A percentile compares a stretch with the other conserved stretches of the same genome.
Evolutionary conservation across 345 rosid species (phyloP).

Genomic region (Brassica incana): DNA sequence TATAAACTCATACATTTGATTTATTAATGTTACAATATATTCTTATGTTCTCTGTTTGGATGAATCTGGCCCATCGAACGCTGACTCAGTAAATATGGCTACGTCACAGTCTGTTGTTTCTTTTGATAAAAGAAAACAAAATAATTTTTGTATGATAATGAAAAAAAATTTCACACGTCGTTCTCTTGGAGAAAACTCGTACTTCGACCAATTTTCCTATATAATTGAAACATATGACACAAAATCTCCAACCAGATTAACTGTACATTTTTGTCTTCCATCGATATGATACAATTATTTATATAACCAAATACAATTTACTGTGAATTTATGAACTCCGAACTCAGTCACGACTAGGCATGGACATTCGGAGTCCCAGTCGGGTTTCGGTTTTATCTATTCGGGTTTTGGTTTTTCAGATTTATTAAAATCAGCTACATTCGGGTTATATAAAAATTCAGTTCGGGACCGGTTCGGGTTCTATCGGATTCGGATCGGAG

Average conservation of each 20-base stretch:
- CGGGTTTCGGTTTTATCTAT: no score
- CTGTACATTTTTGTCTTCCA: conserved; percentile 17
- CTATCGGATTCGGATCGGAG: no score
- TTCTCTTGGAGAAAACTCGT: not conserved
- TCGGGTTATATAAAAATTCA: no score
- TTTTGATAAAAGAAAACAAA: not conserved
- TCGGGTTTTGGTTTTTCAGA: no score
- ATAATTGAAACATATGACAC: not conserved
- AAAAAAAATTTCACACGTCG: not conserved
- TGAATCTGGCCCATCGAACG: not conserved
- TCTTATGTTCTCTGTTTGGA: not conserved
- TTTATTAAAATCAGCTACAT: no score
- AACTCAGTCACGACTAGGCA: not conserved
- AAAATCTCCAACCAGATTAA: conserved; percentile 35
- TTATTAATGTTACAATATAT: not conserved
- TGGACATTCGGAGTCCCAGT: no score
- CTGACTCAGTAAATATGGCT: conserved; percentile 17
- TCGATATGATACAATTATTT: not conserved
- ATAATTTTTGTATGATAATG: not conserved
- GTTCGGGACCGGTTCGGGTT: no score
- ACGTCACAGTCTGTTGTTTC: conserved; percentile 2
- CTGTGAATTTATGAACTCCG: not conserved
- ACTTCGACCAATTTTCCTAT: not conserved
- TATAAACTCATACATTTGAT: not conserved
- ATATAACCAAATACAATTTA: not conserved